Conservation (phyloP, 768 basidiomycete species). For the Tephrocybe sp. region DNA sequence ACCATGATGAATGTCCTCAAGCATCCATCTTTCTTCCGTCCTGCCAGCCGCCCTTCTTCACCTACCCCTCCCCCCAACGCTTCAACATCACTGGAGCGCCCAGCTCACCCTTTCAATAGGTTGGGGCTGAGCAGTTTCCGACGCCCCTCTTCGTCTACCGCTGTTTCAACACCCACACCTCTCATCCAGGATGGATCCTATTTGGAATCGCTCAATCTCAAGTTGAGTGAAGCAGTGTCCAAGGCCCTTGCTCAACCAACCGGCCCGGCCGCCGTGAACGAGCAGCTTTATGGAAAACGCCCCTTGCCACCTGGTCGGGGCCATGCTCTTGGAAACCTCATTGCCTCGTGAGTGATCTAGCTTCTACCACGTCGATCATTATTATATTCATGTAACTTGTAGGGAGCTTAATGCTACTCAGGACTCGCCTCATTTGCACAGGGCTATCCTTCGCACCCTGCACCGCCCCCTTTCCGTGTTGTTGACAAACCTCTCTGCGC, state of each 20-base stretch:
- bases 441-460: slow-evolving; percentile 68
- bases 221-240: slow-evolving; percentile 79
- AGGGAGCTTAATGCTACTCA: slow-evolving; percentile 70
- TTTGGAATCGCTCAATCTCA: slow-evolving; percentile 71
- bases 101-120: slow-evolving; percentile 52
- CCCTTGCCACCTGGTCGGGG: slow-evolving; percentile 78
- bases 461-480: slow-evolving; percentile 78
- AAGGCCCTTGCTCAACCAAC: slow-evolving; percentile 68
- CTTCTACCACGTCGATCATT: slow-evolving; percentile 4
- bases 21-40: slow-evolving; percentile 63
- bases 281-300: slow-evolving; percentile 61
- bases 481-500: slow-evolving; percentile 63
- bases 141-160: slow-evolving; percentile 48
- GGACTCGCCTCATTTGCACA: slow-evolving; percentile 61
- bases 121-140: slow-evolving; percentile 59
- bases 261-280: slow-evolving; percentile 47
- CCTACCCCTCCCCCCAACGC: slow-evolving; percentile 38
- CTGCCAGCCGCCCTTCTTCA: slow-evolving; percentile 62
- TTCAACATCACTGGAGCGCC: slow-evolving; percentile 37
- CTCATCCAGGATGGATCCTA: slow-evolving; percentile 79
- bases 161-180: slow-evolving; percentile 33
- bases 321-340: slow-evolving; percentile 59
- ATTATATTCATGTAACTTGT: slow-evolving; percentile 15
- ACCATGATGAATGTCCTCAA: slow-evolving; percentile 65
- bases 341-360: slow-evolving; percentile 57